Evolutionary conservation across 2,329 filamentous ascomycete species (phyloP).

Genomic region (Apiospora aurea): DNA sequence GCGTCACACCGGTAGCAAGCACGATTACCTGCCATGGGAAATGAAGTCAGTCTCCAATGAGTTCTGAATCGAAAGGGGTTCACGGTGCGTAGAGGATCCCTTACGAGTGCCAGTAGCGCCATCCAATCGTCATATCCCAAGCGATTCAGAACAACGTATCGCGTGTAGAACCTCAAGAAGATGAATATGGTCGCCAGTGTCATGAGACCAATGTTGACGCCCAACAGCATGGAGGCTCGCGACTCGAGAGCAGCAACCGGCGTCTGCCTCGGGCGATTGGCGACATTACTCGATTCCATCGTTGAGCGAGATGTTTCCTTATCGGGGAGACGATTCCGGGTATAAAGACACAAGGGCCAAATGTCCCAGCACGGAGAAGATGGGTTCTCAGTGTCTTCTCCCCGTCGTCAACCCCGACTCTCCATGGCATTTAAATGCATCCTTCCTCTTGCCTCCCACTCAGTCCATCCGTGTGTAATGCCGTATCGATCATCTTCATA

Average conservation of each 20-base stretch:
- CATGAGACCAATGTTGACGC: neutral
- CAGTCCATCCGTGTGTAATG: neutral
- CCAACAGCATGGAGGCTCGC: neutral
- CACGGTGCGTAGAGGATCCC: no score
- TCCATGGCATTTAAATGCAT: slow-evolving; percentile 3
- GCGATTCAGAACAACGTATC: slow-evolving; percentile 10
- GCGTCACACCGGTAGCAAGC: slow-evolving; percentile 1
- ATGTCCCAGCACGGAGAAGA: neutral
- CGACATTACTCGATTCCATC: neutral
- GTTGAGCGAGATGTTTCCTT: neutral
- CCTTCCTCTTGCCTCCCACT: neutral
- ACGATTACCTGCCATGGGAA: slow-evolving; percentile 2
- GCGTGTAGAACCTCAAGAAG: slow-evolving; percentile 15
- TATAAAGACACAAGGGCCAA: no score
- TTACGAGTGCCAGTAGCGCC: slow-evolving; percentile 30
- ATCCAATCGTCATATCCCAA: slow-evolving; percentile 19
- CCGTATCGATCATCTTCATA: neutral
- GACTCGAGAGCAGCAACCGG: neutral
- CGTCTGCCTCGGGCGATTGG: neutral
- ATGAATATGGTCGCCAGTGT: neutral
- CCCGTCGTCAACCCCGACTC: neutral
- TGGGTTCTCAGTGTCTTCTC: no score
- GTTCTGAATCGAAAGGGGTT: no score
- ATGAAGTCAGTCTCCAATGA: neutral
- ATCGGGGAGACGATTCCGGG: neutral